Base-by-base conservation (phyloP, 1,284 basidiomycete species). In the Ceraceosorus guamensis region DNA sequence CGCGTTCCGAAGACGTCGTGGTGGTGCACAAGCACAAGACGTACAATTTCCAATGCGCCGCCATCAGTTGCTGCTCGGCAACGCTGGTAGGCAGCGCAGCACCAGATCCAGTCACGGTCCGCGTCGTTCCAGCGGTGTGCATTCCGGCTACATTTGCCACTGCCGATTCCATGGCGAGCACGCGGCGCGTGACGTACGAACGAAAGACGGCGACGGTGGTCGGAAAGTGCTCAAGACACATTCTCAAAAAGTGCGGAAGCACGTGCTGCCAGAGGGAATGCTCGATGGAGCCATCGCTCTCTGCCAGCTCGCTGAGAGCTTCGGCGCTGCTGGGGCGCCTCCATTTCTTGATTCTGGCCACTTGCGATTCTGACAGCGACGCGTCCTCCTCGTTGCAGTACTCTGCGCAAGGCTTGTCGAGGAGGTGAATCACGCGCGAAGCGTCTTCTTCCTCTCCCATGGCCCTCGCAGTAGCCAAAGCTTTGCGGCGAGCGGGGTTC, bases 41-140 rank as follows among this genome's bases (percentile, higher is more conserved):
- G 85, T 89, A 93, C 32, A 86, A 80, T 59, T 87, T 83, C 91
- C 91, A 96, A 73, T 93, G 89, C 48, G 87, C 85, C 24, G 91
- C 83, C 41, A 86, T 77, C 7, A 79, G 76, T 61, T 80, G 82
- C 56, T 85, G 83, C 31, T 91, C 89, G 24, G 80, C 78, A 0
- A 70, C 57, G 50, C 43, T 59, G 59, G 70, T 51, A 18, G 49
- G 47, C 37, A 57, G 18, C 11, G 60, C 35, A 47, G 31, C 41
- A 43, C 41, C 41, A 2, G 13, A 16, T 43, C 41, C 41, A 43
- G 41, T 16, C 14, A 32, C 67, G 48, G 37, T 64, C 45, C 47
- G 61, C 44, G 52, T 64, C 52, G 58, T 61, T 7, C 68, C 67
- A 1, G 67, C 60, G 13, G 67, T 63, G n/a, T 67, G 67, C 63